Percentiles rank a stretch among this genome's conserved stretches.
These are phyloP conservation scores for Diaporthe sp. DNA, from an alignment of 2,329 filamentous ascomycete genomes.

Conservation along the genomic window DNA sequence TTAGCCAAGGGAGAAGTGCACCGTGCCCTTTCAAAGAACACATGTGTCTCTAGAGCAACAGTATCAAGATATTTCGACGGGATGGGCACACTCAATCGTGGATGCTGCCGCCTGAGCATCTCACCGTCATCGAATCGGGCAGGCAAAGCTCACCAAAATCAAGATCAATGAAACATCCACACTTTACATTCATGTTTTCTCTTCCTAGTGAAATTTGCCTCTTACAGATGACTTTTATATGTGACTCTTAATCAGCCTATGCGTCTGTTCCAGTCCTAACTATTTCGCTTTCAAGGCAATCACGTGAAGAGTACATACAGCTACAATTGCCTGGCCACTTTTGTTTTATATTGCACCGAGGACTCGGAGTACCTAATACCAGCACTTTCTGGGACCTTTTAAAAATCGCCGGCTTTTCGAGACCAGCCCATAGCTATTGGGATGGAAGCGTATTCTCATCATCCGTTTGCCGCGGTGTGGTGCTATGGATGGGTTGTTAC, in stretches of 20 bases:
- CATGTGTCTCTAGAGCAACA: neutral
- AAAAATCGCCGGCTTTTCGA: too few species aligned
- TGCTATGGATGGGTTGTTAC: too few species aligned
- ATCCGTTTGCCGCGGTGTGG: too few species aligned
- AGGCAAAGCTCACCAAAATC: neutral
- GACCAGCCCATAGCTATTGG: too few species aligned
- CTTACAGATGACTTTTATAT: neutral
- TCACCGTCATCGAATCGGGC: neutral
- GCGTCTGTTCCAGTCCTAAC: neutral
- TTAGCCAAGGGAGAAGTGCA: neutral
- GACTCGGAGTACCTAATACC: too few species aligned
- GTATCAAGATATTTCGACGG: neutral
- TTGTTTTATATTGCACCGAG: too few species aligned
- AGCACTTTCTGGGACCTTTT: too few species aligned
- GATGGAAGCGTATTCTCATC: too few species aligned
- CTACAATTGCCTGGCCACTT: too few species aligned
- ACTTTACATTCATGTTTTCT: neutral
- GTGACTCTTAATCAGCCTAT: neutral
- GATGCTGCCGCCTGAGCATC: neutral
- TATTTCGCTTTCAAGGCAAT: neutral
- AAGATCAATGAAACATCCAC: neutral
- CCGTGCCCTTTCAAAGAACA: neutral
- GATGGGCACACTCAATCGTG: neutral
- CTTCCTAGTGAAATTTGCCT: neutral
- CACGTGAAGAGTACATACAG: too few species aligned